Evolutionary conservation across 225 moss, liverwort and hornwort species (phyloP), one percentile per base, ranked within the genome.

Genomic region (Polytrichum commune): DNA sequence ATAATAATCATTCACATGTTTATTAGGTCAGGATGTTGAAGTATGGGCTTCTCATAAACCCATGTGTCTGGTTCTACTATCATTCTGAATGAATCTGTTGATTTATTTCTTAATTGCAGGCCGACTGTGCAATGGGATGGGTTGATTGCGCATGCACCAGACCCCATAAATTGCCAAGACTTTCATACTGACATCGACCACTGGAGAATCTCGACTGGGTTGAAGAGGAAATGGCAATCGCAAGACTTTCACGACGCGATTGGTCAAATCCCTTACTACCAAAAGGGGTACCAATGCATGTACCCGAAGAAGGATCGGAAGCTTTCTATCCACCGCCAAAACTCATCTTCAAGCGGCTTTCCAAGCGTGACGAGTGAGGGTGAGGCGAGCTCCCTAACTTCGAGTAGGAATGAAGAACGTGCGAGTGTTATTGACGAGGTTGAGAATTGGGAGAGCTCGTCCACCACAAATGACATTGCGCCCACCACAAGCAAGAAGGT

Each of bases 201-300:
- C 25, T 75, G 77, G 68, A 85, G 73, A 24, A 90, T 80, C 6
- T 85, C 93, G 23, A n/a, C 91, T 3, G 62, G 85, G 77, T 29
- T 5, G 25, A 72, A 80, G 35, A 72, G 73, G 60, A 73, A 80
- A 61, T 93, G 93, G 95, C 74, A 85, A 8, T 71, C 73, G 23
- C 91, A 86, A 72, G 90, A 95, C 68, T 75, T 77, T 8, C 30
- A 73, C 0, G 5, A 89, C 22, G 83, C 84, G 28, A 65, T 85
- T 2, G 0, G 29, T 1, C 80, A 81, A 61, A 70, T 75, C 61
- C 61, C 35, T 56, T 67, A 69, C 5, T 82, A 84, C 18, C 74
- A 81, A 2, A 83, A 84, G 56, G 73, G 56, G 70, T 73, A 53
- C 79, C 32, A 77, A 53, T 60, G 33, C 29, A 19, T 5, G 22